Conservation (phyloP, 306 rosid species). For the Quercus dentata region DNA sequence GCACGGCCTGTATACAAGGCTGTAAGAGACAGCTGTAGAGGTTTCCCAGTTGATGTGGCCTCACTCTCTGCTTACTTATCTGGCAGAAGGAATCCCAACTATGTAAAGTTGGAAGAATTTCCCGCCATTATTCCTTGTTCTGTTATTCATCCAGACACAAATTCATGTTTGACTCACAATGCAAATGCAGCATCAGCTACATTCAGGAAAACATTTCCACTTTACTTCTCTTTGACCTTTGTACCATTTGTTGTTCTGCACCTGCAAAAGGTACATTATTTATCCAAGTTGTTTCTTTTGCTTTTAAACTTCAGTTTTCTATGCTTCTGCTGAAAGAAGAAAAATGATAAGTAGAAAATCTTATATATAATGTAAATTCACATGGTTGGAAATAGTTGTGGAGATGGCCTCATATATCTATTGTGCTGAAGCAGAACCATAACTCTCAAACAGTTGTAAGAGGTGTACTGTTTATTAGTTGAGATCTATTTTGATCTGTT, state of each 20-base stretch:
- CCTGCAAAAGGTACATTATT: constrained; percentile 76
- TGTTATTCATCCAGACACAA: constrained; percentile 74
- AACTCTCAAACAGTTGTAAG: too few relatives aligned
- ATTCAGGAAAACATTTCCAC: constrained; percentile 89
- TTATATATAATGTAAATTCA: too few relatives aligned
- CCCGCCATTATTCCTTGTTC: constrained; percentile 86
- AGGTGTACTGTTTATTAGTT: too few relatives aligned
- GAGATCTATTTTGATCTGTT: too few relatives aligned
- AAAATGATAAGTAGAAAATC: too few relatives aligned
- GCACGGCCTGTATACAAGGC: constrained; percentile 93
- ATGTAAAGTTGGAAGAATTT: constrained; percentile 71
- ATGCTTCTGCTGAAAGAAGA: too few relatives aligned
- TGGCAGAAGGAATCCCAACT: constrained; percentile 40
- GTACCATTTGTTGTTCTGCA: constrained; percentile 92
- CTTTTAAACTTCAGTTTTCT: too few relatives aligned
- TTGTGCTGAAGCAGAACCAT: too few relatives aligned
- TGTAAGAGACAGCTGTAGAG: constrained; percentile 86
- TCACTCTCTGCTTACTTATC: constrained; percentile 70
- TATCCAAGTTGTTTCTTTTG: constrained; percentile 1
- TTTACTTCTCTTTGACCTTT: constrained; percentile 93
- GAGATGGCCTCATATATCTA: too few relatives aligned
- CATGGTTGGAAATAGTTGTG: too few relatives aligned
- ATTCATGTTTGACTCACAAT: constrained; percentile 77
- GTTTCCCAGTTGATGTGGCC: constrained; percentile 64
- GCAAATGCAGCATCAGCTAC: constrained; percentile 78